Evolutionary conservation across 441 rosid species (phyloP), one percentile per base, ranked within the genome.

Genomic region (Metrosideros polymorpha): DNA sequence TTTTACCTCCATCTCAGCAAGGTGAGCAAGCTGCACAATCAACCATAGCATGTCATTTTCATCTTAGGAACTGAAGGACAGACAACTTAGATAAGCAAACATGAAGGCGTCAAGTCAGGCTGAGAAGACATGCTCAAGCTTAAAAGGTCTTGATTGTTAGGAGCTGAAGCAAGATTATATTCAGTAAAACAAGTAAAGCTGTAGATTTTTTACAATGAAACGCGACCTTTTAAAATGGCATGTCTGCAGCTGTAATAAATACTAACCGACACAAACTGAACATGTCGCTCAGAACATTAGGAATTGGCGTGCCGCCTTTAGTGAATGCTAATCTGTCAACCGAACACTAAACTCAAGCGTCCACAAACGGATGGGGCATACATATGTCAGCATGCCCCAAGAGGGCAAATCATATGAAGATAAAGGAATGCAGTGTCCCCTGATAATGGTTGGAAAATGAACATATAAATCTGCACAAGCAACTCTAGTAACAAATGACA

Each of bases 1-100:
- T 89, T 97, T 97, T 66, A 95, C 96, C 92, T 96, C 98, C 99
- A 96, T 95, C 93, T 96, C 99, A 51, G 91, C 89, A 45, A 97
- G 98, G 86, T 96, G 95, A 57, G 98, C 99, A 84, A 97, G 97
- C 99, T 96, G 88, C 90, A 90, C 85, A 54, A 71, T 77, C 35
- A 75, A 83, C 50, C 35, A 50, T 35, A 17, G 50, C 35, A 53
- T 53, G 39, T 25, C 52, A 42, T 8, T 18, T 50, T 83, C 84
- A 51, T 47, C 49, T 32, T n/a, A 42, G 76, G 30, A 51, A 19
- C 55, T 7, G 24, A 52, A 52, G 52, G 75, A 55, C 49, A 39
- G 27, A 24, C 5, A 82, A 88, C 30, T 14, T 17, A 27, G 51
- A 83, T 47, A 79, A 85, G 39, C n/a, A 71, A 47, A 39, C 83